These are phyloP conservation scores for Cystobasidiopsis lactophilus DNA, from an alignment of 768 basidiomycete species.

Conservation along the genomic window DNA sequence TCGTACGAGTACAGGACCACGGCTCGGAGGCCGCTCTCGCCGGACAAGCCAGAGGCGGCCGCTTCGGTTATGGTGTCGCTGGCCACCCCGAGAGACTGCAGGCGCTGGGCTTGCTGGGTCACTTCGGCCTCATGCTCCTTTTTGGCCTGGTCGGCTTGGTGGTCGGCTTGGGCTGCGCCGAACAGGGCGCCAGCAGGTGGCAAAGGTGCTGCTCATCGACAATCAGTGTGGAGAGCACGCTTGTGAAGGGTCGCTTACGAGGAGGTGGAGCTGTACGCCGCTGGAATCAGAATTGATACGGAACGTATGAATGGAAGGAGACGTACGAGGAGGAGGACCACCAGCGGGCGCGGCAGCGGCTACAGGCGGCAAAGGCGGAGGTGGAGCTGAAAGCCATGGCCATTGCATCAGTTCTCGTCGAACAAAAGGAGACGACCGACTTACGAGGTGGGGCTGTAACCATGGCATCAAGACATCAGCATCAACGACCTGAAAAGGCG, in stretches of 20 bases:
- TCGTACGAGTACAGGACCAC: conserved; percentile 64
- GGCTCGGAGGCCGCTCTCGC: conserved; percentile 28
- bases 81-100: conserved; percentile 9
- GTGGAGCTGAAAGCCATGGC: conserved; percentile 17
- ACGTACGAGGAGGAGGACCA: not conserved
- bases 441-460: not conserved
- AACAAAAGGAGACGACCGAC: not conserved
- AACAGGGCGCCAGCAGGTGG: not conserved
- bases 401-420: not conserved
- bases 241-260: not conserved
- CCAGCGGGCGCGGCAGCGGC: not conserved
- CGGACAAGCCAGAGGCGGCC: not conserved
- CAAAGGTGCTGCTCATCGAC: not conserved
- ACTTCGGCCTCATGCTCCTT: not conserved
- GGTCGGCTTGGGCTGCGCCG: too few species aligned
- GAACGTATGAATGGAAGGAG: not conserved
- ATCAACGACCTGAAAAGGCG: too few species aligned
- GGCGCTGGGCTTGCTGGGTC: not conserved
- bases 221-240: not conserved
- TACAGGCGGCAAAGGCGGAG: conserved; percentile 13
- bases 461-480: not conserved
- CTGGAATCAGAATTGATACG: not conserved
- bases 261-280: not conserved
- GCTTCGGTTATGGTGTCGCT: not conserved
- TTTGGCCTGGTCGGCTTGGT: too few species aligned